Conservation (phyloP, 345 rosid species). For the Trapa incisa region DNA sequence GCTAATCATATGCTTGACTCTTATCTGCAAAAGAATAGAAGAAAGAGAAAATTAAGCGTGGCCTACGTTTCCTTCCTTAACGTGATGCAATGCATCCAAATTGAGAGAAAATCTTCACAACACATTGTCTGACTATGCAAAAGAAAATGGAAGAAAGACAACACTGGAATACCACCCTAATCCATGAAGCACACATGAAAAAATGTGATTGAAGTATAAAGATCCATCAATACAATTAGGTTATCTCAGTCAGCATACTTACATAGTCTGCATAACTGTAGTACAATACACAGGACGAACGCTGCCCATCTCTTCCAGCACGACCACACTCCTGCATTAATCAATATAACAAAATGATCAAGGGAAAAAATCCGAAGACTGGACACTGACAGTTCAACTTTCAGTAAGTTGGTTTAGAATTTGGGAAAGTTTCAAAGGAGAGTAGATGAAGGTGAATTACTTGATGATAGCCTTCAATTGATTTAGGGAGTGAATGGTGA, state of each 20-base stretch:
- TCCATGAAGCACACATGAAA: neutral
- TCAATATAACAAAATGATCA: neutral
- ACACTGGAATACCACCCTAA: neutral
- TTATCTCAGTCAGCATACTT: slow-evolving; percentile 16
- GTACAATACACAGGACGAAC: slow-evolving; percentile 80
- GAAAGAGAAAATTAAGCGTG: neutral
- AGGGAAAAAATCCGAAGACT: neutral
- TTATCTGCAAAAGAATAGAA: slow-evolving; percentile 43
- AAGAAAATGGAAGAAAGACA: neutral
- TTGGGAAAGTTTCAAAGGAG: slow-evolving; percentile 3
- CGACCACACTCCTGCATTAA: slow-evolving; percentile 81
- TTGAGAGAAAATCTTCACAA: neutral
- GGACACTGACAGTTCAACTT: neutral
- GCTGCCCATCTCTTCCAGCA: slow-evolving; percentile 96
- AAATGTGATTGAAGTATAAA: neutral
- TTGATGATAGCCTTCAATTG: slow-evolving; percentile 99
- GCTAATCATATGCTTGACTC: slow-evolving; percentile 88
- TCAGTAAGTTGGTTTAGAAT: neutral
- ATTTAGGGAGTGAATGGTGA: slow-evolving; percentile 97
- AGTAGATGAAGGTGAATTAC: slow-evolving; percentile 19
- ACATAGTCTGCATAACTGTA: slow-evolving; percentile 94
- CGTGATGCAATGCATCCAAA: neutral
- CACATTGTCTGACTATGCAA: neutral
- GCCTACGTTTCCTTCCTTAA: neutral
- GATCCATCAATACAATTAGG: neutral